Percentiles rank a stretch among this genome's conserved stretches.
Conservation (phyloP, 225 moss, liverwort and hornwort species). For the Marchantia polymorpha region DNA sequence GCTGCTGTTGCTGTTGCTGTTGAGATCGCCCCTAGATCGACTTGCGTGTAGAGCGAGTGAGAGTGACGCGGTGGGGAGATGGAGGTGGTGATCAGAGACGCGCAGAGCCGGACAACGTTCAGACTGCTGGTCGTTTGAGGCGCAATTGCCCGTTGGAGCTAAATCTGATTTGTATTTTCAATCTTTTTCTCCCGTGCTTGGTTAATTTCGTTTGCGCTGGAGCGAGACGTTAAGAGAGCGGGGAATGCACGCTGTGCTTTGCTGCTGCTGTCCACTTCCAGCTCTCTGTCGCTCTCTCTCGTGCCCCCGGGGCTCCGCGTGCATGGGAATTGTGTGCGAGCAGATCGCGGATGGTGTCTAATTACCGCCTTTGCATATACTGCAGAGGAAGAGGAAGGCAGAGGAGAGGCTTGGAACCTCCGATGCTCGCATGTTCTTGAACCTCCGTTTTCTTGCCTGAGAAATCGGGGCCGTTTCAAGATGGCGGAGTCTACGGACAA, state of each 20-base stretch:
- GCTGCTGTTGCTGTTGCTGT: no score
- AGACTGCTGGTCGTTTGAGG: no score
- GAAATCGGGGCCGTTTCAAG: constrained; percentile 18
- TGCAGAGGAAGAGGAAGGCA: not conserved
- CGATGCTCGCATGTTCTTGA: constrained; percentile 10
- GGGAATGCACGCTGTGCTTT: not conserved
- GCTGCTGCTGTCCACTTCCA: not conserved
- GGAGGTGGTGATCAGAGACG: no score
- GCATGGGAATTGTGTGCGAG: not conserved
- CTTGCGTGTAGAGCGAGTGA: no score
- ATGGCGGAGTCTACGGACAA: constrained; percentile 6
- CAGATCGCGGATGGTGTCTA: not conserved
- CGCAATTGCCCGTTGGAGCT: no score
- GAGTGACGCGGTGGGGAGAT: no score
- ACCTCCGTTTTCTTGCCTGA: constrained; percentile 11
- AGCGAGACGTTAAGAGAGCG: not conserved
- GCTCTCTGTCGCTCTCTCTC: not conserved
- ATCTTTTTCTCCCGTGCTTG: no score
- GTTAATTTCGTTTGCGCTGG: not conserved
- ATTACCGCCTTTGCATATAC: not conserved
- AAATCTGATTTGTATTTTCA: no score
- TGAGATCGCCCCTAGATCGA: no score
- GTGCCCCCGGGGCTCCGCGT: not conserved
- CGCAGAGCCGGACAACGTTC: no score
- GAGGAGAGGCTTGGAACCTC: not conserved